Evolutionary conservation across 768 basidiomycete genomes (phyloP).

Genomic region (Auriculariales sp.): DNA sequence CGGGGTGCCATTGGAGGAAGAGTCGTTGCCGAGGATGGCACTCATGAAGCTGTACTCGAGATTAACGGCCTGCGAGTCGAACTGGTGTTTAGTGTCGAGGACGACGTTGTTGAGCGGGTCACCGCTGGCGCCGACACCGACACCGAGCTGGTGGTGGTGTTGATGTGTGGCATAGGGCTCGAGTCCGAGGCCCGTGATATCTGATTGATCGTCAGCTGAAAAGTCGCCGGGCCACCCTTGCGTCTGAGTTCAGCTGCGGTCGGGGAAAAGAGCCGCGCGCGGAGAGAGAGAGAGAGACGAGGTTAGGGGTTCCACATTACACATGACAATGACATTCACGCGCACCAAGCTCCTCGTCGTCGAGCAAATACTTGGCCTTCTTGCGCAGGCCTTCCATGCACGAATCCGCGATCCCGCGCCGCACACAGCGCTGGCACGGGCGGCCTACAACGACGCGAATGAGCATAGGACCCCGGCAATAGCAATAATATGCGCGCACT

Average conservation of each 20-base stretch:
- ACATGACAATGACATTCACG: too few species aligned
- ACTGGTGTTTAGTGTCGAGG: conserved; percentile 48
- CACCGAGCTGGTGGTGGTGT: conserved; percentile 7
- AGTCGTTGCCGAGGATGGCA: conserved; percentile 72
- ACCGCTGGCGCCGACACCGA: conserved; percentile 27
- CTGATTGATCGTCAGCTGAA: too few species aligned
- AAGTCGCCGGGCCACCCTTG: too few species aligned
- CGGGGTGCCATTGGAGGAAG: conserved; percentile 23
- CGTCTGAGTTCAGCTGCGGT: too few species aligned
- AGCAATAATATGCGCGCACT: conserved; percentile 40
- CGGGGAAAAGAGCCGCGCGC: too few species aligned
- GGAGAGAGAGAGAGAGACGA: too few species aligned
- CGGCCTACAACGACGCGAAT: conserved; percentile 43
- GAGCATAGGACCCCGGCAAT: conserved; percentile 6
- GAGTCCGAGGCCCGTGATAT: too few species aligned
- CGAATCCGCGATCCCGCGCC: conserved; percentile 75
- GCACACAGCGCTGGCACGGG: conserved; percentile 90
- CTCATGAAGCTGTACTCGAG: conserved; percentile 92
- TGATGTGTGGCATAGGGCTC: too few species aligned
- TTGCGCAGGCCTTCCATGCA: conserved; percentile 94
- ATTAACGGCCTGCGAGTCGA: conserved; percentile 84
- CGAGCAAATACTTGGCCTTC: conserved; percentile 93
- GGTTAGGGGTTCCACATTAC: too few species aligned
- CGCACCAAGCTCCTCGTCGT: conserved; percentile 83
- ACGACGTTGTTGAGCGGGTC: conserved; percentile 48